Evolutionary conservation across 208 protist species (phyloP).

Genomic region (Trypanosoma boissoni): DNA sequence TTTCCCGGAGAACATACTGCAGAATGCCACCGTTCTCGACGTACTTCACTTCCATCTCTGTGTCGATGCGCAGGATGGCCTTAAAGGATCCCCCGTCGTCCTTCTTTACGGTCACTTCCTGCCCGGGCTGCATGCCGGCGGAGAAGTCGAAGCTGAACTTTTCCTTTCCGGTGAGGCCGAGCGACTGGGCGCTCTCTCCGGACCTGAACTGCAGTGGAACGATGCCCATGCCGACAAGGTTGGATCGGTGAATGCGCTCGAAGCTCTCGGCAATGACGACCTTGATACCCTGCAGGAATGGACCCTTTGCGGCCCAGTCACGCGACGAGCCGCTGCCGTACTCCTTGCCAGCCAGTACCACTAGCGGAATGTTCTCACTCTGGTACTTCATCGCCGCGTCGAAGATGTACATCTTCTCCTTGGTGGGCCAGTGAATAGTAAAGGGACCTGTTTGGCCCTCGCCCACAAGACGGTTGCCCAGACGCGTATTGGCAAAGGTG

Average conservation of each 20-base stretch:
- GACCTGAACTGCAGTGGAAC: constrained; percentile 94
- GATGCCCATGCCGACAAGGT: constrained; percentile 96
- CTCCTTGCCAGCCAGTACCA: constrained; percentile 94
- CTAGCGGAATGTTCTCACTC: constrained; percentile 52
- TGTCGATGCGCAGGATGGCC: constrained; percentile 92
- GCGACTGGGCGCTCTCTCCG: constrained; percentile 76
- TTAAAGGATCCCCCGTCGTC: constrained; percentile 86
- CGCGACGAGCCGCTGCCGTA: constrained; percentile 95
- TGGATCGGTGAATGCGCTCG: constrained; percentile 95
- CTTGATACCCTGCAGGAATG: constrained; percentile 94
- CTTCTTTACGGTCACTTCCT: constrained; percentile 86
- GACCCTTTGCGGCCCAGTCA: constrained; percentile 97
- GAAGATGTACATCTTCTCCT: constrained; percentile 93
- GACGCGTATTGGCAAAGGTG: constrained; percentile 95
- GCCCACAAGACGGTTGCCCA: constrained; percentile 91
- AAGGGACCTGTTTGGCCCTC: constrained; percentile 91
- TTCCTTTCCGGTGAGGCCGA: constrained; percentile 94
- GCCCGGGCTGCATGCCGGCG: constrained; percentile 68
- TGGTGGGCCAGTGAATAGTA: constrained; percentile 90
- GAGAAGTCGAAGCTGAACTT: constrained; percentile 88
- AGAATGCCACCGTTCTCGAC: constrained; percentile 93
- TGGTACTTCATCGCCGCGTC: constrained; percentile 94
- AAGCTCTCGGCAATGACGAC: constrained; percentile 93
- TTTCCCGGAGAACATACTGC: constrained; percentile 90
- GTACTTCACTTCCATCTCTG: constrained; percentile 93